These are phyloP conservation scores for Calonectria ilicicola DNA, from an alignment of 2,329 filamentous ascomycete species.

Conservation along the genomic window DNA sequence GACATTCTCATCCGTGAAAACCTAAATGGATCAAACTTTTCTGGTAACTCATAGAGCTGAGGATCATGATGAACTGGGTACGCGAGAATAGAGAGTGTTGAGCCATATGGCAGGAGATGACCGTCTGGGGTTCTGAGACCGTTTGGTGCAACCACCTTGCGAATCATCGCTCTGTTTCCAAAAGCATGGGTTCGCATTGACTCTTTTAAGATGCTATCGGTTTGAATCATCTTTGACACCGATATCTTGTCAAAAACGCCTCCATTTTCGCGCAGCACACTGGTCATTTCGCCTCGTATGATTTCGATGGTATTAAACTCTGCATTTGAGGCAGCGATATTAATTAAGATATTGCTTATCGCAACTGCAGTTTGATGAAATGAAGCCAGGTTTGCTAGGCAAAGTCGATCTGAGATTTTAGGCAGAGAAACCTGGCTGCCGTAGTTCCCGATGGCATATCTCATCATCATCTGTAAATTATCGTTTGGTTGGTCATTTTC, in stretches of 20 bases:
- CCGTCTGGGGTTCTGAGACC: constrained; percentile 18
- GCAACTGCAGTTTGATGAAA: constrained; percentile 23
- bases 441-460: constrained; percentile 26
- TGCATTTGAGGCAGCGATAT: constrained; percentile 19
- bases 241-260: constrained; percentile 14
- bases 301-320: constrained; percentile 13
- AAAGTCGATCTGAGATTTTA: constrained; percentile 30
- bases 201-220: constrained; percentile 19
- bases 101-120: constrained; percentile 15
- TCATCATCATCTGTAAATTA: constrained; percentile 35
- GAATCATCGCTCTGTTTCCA: constrained; percentile 22
- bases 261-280: not conserved
- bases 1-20: constrained; percentile 4
- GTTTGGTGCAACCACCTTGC: constrained; percentile 13
- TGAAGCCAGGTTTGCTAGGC: constrained; percentile 27
- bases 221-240: constrained; percentile 16
- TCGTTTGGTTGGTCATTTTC: constrained; percentile 23
- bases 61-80: constrained; percentile 21
- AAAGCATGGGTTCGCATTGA: constrained; percentile 23
- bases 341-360: constrained; percentile 21
- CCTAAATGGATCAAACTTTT: constrained; percentile 21
- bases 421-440: not conserved
- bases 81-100: constrained; percentile 18
- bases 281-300: constrained; percentile 15
- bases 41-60: constrained; percentile 12